These are phyloP conservation scores for Colletotrichum aenigma DNA, from an alignment of 2,329 filamentous ascomycete genomes.

Conservation along the genomic window DNA sequence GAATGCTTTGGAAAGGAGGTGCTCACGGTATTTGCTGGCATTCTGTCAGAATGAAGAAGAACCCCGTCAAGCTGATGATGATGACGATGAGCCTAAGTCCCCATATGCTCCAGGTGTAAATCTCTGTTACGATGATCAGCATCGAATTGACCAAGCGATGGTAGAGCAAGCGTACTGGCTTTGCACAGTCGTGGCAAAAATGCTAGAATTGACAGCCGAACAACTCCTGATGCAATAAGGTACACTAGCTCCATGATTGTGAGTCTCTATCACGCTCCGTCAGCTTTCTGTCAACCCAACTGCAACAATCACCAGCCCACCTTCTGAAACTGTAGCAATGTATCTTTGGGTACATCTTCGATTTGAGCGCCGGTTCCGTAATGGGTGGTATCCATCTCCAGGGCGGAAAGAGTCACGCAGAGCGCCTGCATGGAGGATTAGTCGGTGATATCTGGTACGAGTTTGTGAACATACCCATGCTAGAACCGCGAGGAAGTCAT, in stretches of 20 bases:
- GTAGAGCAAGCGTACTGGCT: conserved; percentile 27
- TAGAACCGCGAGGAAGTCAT: neutral
- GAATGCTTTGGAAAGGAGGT: too few species aligned
- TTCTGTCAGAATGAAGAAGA: conserved; percentile 23
- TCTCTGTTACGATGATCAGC: neutral
- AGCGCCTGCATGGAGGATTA: neutral
- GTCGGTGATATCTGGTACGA: too few species aligned
- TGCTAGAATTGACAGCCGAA: conserved; percentile 36
- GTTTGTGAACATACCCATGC: neutral
- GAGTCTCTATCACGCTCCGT: neutral
- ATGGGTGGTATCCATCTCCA: conserved; percentile 12
- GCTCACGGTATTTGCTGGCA: conserved; percentile 25
- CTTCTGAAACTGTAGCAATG: conserved; percentile 3
- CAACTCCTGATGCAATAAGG: conserved; percentile 33
- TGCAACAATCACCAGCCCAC: neutral
- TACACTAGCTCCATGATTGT: conserved; percentile 24
- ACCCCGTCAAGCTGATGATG: conserved; percentile 21
- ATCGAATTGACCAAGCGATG: neutral
- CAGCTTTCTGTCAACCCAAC: neutral
- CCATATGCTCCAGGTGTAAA: conserved; percentile 13
- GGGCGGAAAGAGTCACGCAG: neutral
- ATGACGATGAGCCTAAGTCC: conserved; percentile 14
- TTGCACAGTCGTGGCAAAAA: conserved; percentile 37
- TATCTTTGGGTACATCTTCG: neutral
- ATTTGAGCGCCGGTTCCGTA: conserved; percentile 16